Evolutionary conservation across 2,329 filamentous ascomycete species (phyloP).

Genomic region (Colletotrichum tropicicola): DNA sequence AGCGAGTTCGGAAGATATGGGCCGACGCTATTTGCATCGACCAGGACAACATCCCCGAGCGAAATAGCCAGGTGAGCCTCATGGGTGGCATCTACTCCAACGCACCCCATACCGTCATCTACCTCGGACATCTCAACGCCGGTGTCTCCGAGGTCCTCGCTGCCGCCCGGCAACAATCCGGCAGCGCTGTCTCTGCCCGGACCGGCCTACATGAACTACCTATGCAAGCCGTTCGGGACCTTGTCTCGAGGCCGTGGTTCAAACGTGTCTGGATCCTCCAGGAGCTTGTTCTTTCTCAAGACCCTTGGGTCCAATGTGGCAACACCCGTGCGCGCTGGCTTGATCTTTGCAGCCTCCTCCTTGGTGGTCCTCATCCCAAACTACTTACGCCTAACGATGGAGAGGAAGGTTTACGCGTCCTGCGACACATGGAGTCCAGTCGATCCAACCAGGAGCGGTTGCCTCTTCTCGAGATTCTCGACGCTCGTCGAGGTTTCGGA

Average conservation of each 20-base stretch:
- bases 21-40: constrained; percentile 44
- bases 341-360: not conserved
- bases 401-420: too few relatives aligned
- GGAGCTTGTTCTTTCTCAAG: constrained; percentile 36
- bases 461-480: not conserved
- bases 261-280: constrained; percentile 35
- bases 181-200: not conserved
- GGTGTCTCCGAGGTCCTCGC: not conserved
- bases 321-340: constrained; percentile 3
- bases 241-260: constrained; percentile 5
- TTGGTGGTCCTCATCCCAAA: too few relatives aligned
- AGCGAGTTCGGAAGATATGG: constrained; percentile 33
- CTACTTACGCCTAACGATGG: too few relatives aligned
- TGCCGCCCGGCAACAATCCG: not conserved
- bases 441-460: not conserved
- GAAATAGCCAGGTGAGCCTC: constrained; percentile 37
- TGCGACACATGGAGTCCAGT: constrained; percentile 3
- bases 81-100: constrained; percentile 40
- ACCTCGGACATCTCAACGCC: not conserved
- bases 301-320: constrained; percentile 36
- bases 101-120: constrained; percentile 26
- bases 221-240: not conserved
- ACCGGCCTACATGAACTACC: not conserved
- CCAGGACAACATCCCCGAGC: constrained; percentile 36
- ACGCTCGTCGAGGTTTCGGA: not conserved